A percentile compares a stretch with the other conserved stretches of the same genome.
Evolutionary conservation across 306 rosid genomes (phyloP).

Genomic region (Gleditsia sinensis): DNA sequence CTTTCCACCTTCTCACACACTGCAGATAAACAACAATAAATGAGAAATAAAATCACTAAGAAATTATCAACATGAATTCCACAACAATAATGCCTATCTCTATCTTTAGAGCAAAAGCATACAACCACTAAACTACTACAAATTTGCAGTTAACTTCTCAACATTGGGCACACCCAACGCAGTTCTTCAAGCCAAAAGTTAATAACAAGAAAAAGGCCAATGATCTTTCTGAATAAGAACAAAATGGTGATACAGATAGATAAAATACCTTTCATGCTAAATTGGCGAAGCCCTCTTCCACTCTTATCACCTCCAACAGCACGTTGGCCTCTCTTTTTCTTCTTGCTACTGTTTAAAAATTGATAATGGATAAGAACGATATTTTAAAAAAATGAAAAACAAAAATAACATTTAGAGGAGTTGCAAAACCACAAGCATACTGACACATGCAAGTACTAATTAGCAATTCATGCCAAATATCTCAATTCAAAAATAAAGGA

Average conservation of each 20-base stretch:
- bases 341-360: slow-evolving; percentile 60
- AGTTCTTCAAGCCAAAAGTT: not conserved
- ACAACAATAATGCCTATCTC: not conserved
- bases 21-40: slow-evolving; percentile 44
- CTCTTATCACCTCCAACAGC: slow-evolving; percentile 94
- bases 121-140: not conserved
- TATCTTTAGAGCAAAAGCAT: not conserved
- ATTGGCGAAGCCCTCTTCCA: slow-evolving; percentile 98
- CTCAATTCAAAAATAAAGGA: slow-evolving; percentile 10
- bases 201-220: too few relatives aligned
- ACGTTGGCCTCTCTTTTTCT: slow-evolving; percentile 96
- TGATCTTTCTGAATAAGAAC: too few relatives aligned
- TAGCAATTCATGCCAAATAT: slow-evolving; percentile 18
- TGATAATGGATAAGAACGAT: slow-evolving; percentile 23
- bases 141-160: slow-evolving; percentile 9
- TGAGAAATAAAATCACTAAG: slow-evolving; percentile 30
- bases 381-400: not conserved
- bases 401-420: not conserved
- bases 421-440: slow-evolving; percentile 17
- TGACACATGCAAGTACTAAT: not conserved
- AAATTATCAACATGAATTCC: slow-evolving; percentile 16
- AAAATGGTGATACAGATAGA: slow-evolving; percentile 14
- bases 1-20: slow-evolving; percentile 98
- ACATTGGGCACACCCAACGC: not conserved
- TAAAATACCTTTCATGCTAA: slow-evolving; percentile 91